Evolutionary conservation across 441 rosid genomes (phyloP).

Genomic region (Biscutella laevigata): DNA sequence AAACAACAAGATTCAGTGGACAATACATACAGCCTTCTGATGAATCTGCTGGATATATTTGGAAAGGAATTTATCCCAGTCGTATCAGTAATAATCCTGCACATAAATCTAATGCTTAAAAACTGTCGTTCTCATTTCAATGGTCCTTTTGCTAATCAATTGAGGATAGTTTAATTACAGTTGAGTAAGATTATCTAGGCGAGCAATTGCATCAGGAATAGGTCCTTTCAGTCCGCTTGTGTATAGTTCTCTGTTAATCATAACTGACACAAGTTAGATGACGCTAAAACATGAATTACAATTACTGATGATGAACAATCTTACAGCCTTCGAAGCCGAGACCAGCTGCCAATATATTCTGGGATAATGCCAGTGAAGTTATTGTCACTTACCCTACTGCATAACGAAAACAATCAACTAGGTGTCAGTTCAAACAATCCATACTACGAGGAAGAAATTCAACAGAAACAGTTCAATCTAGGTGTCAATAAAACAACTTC

Average conservation of each 20-base stretch:
- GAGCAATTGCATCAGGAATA: slow-evolving; percentile 15
- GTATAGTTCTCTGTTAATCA: slow-evolving; percentile 6
- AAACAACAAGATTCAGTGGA: background rate
- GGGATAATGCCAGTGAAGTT: slow-evolving; percentile 18
- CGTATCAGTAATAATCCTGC: slow-evolving; percentile 18
- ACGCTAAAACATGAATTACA: background rate
- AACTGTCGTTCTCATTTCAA: background rate
- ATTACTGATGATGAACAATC: background rate
- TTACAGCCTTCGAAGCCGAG: slow-evolving; percentile 11
- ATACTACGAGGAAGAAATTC: background rate
- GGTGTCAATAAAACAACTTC: background rate
- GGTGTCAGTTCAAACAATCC: background rate
- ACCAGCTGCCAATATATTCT: slow-evolving; percentile 15
- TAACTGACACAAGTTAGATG: background rate
- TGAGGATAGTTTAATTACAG: background rate
- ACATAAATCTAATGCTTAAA: background rate
- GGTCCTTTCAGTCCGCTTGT: slow-evolving; percentile 29
- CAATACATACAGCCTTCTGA: background rate
- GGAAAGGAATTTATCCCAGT: slow-evolving; percentile 15
- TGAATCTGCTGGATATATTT: slow-evolving; percentile 6
- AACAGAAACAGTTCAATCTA: too few species aligned
- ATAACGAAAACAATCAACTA: background rate
- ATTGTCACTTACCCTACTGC: slow-evolving; percentile 19
- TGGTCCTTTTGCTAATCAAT: background rate
- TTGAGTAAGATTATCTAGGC: slow-evolving; percentile 1